Percentiles rank a stretch among this genome's conserved stretches.
phyloP scores from a whole-genome alignment of 306 rosid species.

The Cucurbita maxima region DNA sequence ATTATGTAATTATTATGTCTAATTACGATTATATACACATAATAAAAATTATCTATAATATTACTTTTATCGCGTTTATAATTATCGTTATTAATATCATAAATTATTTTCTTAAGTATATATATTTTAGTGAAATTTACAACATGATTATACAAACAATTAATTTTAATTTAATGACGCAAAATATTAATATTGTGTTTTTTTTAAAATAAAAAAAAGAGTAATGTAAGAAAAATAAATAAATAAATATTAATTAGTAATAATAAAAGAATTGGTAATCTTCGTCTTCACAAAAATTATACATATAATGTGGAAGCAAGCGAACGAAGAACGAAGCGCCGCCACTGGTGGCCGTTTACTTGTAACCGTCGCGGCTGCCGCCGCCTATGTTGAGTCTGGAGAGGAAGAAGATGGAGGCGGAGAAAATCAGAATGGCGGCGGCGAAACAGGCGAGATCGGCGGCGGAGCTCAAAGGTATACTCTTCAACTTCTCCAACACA shows the following conservation, averaged over 20 bases:
- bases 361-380: neutral
- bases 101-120: no score
- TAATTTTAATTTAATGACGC: no score
- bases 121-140: no score
- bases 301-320: neutral
- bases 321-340: neutral
- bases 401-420: conserved; percentile 32
- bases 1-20: no score
- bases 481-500: conserved; percentile 34
- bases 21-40: no score
- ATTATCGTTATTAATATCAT: no score
- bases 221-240: neutral
- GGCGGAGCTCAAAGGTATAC: conserved; percentile 23
- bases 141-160: no score
- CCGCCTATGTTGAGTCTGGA: conserved; percentile 12
- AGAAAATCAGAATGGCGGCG: conserved; percentile 29
- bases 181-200: no score
- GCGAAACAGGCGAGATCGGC: conserved; percentile 39
- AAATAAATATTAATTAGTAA: no score
- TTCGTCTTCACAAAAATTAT: neutral
- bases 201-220: no score
- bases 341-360: neutral
- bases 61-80: no score
- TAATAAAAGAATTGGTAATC: neutral
- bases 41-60: no score